A percentile compares a stretch with the other conserved stretches of the same genome.
phyloP scores from a whole-genome alignment of 148 eudicot species.

The Rhododendron vialii region DNA sequence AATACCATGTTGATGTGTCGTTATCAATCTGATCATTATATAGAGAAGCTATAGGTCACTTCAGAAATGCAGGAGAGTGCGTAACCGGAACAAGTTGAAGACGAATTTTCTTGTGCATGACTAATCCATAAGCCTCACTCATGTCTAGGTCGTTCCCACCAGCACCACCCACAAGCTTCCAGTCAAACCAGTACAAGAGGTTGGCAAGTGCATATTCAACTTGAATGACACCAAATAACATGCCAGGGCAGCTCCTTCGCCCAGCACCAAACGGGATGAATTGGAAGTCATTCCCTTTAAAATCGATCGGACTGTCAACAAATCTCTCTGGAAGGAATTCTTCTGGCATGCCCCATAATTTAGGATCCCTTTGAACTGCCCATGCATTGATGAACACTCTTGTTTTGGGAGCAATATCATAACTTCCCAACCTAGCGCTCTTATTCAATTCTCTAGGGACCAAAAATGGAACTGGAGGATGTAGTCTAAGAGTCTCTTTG shows the following conservation, averaged over 20 bases:
- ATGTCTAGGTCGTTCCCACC: background rate
- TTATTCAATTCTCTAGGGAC: background rate
- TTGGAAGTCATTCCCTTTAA: constrained; percentile 27
- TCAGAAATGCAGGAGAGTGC: background rate
- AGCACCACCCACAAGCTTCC: background rate
- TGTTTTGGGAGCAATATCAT: constrained; percentile 29
- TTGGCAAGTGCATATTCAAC: constrained; percentile 7
- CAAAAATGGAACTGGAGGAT: constrained; percentile 15
- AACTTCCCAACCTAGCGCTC: constrained; percentile 4
- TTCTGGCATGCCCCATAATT: constrained; percentile 22
- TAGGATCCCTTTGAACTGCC: constrained; percentile 32
- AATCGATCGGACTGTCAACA: constrained; percentile 11
- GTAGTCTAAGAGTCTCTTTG: constrained; percentile 18
- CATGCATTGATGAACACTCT: constrained; percentile 25
- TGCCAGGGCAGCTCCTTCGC: constrained; percentile 33
- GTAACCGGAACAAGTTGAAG: background rate
- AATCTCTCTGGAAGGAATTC: constrained; percentile 40
- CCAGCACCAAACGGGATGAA: constrained; percentile 39
- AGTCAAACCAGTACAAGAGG: constrained; percentile 1
- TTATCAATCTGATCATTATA: no score
- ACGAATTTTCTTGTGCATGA: background rate
- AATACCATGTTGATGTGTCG: no score
- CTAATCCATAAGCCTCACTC: background rate
- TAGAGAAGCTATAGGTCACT: background rate
- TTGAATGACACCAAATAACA: constrained; percentile 12